These are phyloP conservation scores for Cladophialophora immunda DNA, from an alignment of 2,329 filamentous ascomycete genomes.

Conservation along the genomic window DNA sequence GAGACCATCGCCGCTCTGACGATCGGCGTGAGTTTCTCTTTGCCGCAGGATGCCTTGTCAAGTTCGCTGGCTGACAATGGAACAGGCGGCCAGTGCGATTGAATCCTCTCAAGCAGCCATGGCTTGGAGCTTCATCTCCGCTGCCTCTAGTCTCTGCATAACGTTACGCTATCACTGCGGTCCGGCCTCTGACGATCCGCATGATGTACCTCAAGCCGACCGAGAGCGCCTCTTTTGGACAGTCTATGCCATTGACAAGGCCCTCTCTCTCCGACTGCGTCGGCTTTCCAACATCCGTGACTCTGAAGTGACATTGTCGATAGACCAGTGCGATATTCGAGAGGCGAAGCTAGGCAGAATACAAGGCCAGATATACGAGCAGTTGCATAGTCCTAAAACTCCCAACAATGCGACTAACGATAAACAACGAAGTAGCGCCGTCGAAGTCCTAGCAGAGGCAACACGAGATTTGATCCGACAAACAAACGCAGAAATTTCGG, in stretches of 20 bases:
- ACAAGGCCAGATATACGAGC: conserved; percentile 47
- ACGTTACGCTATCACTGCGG: conserved; percentile 47
- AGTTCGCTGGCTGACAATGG: conserved; percentile 3
- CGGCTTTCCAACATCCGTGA: conserved; percentile 48
- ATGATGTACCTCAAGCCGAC: conserved; percentile 1
- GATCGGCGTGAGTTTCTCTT: conserved; percentile 43
- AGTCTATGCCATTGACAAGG: conserved; percentile 49
- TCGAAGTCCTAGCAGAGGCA: conserved; percentile 38
- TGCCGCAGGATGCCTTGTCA: too few relatives aligned
- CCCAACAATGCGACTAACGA: conserved; percentile 12
- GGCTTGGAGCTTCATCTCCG: conserved; percentile 50
- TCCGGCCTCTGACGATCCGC: conserved; percentile 15
- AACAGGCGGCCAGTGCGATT: conserved; percentile 28
- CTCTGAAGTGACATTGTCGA: conserved; percentile 43
- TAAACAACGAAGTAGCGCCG: conserved; percentile 36
- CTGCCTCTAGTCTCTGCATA: conserved; percentile 47
- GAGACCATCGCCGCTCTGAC: conserved; percentile 49
- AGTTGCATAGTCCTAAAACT: too few relatives aligned
- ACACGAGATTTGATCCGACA: conserved; percentile 38
- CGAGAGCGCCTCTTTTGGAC: conserved; percentile 48
- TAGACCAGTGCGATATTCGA: conserved; percentile 35
- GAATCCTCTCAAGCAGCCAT: conserved; percentile 46
- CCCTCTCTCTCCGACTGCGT: conserved; percentile 49
- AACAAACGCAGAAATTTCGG: conserved; percentile 28
- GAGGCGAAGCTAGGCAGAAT: conserved; percentile 39